These are phyloP conservation scores for Myxozyma nipponensis DNA, from an alignment of 805 yeast species.

Conservation along the genomic window DNA sequence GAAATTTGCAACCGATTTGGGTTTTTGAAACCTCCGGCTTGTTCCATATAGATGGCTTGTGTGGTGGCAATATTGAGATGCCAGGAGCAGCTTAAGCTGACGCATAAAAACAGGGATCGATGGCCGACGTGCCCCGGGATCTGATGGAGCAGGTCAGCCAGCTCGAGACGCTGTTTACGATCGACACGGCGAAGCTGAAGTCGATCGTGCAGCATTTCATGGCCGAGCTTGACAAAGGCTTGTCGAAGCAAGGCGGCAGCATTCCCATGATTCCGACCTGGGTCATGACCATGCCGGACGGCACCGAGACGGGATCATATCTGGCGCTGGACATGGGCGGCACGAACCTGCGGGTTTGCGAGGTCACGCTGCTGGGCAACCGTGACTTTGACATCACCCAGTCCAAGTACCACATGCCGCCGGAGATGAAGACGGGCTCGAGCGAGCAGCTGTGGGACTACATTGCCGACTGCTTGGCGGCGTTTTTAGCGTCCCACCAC, in stretches of 20 bases:
- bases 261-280: slow-evolving; percentile 94
- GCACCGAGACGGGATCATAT: slow-evolving; percentile 83
- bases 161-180: slow-evolving; percentile 60
- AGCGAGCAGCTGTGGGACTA: slow-evolving; percentile 74
- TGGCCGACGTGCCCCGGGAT: slow-evolving; percentile 63
- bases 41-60: not conserved
- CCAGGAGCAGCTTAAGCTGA: too few relatives aligned
- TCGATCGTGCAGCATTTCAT: slow-evolving; percentile 72
- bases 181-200: slow-evolving; percentile 56
- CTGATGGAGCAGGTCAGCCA: slow-evolving; percentile 55
- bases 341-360: slow-evolving; percentile 89
- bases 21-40: not conserved
- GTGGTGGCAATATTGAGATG: not conserved
- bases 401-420: slow-evolving; percentile 72
- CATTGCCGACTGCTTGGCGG: slow-evolving; percentile 74
- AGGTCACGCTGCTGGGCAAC: slow-evolving; percentile 78
- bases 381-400: slow-evolving; percentile 81
- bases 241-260: slow-evolving; percentile 33
- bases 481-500: slow-evolving; percentile 67
- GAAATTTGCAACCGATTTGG: not conserved
- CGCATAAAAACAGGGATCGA: slow-evolving; percentile 44
- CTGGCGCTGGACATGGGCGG: slow-evolving; percentile 97
- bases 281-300: slow-evolving; percentile 93
- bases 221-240: slow-evolving; percentile 62
- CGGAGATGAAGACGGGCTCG: slow-evolving; percentile 69